These are phyloP conservation scores for Acer yangbiense DNA, from an alignment of 345 rosid genomes.

Conservation along the genomic window DNA sequence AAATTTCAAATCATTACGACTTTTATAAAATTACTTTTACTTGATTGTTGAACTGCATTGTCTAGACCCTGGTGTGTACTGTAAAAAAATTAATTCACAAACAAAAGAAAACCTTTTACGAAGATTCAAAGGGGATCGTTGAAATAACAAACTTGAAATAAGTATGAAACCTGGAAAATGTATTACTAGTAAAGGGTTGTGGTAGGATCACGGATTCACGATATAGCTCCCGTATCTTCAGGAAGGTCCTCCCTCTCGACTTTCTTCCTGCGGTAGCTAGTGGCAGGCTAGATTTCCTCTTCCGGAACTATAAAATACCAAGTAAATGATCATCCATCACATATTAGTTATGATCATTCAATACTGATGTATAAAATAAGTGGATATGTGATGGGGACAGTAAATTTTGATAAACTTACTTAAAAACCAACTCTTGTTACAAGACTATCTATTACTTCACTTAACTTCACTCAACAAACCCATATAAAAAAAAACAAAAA, in stretches of 20 bases:
- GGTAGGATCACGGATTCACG: slow-evolving; percentile 80
- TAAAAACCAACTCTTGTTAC: background rate
- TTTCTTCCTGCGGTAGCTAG: slow-evolving; percentile 86
- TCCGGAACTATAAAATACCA: slow-evolving; percentile 30
- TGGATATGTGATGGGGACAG: background rate
- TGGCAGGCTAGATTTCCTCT: slow-evolving; percentile 72
- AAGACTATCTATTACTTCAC: background rate
- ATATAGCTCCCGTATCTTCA: slow-evolving; percentile 63
- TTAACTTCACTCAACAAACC: background rate
- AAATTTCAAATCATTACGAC: too few species aligned
- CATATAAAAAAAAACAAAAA: background rate
- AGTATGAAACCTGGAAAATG: slow-evolving; percentile 26
- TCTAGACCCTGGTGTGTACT: slow-evolving; percentile 76
- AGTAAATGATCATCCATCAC: background rate
- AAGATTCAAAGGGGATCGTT: slow-evolving; percentile 12
- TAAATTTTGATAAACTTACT: background rate
- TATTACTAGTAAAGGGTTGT: slow-evolving; percentile 78
- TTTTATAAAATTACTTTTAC: too few species aligned
- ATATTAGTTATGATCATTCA: background rate
- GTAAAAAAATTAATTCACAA: slow-evolving; percentile 43
- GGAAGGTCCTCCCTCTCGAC: slow-evolving; percentile 68
- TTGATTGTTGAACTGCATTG: slow-evolving; percentile 51
- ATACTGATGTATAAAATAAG: background rate
- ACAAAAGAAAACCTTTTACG: slow-evolving; percentile 14
- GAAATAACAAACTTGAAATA: slow-evolving; percentile 11